Conservation (phyloP, 148 eudicot genomes). For the Vaccinium vitisidaea region DNA sequence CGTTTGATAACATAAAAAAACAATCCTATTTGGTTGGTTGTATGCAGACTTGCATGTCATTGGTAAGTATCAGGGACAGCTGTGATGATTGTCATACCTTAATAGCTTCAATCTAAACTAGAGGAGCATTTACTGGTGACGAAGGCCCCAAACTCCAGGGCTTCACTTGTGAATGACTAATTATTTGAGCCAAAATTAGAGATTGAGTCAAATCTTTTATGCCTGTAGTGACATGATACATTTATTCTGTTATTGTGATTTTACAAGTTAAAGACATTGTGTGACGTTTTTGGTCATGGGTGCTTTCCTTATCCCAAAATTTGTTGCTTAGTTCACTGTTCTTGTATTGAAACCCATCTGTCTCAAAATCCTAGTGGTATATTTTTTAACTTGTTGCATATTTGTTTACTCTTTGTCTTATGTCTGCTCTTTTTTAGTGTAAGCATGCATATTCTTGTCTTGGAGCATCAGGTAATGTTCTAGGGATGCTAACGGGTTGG, state of each 20-base stretch:
- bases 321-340: neutral
- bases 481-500: neutral
- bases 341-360: neutral
- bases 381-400: neutral
- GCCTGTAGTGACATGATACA: neutral
- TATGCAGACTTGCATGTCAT: neutral
- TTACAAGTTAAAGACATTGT: neutral
- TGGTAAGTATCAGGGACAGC: neutral
- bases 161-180: neutral
- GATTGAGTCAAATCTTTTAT: neutral
- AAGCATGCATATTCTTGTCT: neutral
- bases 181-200: neutral
- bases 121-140: neutral
- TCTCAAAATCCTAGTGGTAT: neutral
- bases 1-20: neutral
- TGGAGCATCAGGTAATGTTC: neutral
- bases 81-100: constrained; percentile 4
- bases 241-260: neutral
- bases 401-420: neutral
- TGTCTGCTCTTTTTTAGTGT: neutral
- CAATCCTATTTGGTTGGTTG: neutral
- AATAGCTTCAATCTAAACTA: neutral
- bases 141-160: neutral
- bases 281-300: neutral
- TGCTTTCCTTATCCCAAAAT: neutral